Evolutionary conservation across 352 stramenopile species (phyloP).

Genomic region (Phytophthora idaei): DNA sequence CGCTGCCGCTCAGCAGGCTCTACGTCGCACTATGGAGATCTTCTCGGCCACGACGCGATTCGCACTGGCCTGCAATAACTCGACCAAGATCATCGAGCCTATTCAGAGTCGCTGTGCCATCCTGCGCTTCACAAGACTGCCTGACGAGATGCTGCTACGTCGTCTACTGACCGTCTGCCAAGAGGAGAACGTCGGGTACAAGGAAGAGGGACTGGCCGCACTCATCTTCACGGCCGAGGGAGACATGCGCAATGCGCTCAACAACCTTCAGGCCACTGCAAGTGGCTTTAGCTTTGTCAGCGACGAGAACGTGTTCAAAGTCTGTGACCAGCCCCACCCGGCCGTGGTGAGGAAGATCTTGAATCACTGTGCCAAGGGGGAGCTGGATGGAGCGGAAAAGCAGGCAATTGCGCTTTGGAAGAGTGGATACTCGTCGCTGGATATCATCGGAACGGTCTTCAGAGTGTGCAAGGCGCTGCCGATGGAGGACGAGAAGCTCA

Average conservation of each 20-base stretch:
- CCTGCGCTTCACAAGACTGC: conserved; percentile 95
- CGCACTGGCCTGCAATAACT: conserved; percentile 98
- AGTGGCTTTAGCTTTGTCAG: conserved; percentile 96
- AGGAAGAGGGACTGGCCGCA: conserved; percentile 94
- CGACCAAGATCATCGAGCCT: conserved; percentile 99
- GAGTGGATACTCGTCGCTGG: conserved; percentile 94
- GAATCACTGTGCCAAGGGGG: conserved; percentile 66
- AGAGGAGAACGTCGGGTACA: conserved; percentile 88
- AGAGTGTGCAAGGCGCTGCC: conserved; percentile 92
- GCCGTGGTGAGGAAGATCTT: conserved; percentile 75
- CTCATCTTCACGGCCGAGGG: conserved; percentile 99
- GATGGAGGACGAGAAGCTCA: conserved; percentile 82
- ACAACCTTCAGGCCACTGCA: conserved; percentile 98
- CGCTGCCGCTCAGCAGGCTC: conserved; percentile 95
- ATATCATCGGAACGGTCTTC: conserved; percentile 99
- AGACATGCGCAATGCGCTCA: conserved; percentile 99
- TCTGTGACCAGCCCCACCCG: conserved; percentile 97
- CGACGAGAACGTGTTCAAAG: conserved; percentile 95
- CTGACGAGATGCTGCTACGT: conserved; percentile 96
- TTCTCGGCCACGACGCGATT: conserved; percentile 98
- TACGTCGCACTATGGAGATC: conserved; percentile 99
- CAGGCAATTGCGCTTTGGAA: conserved; percentile 76
- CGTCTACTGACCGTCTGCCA: conserved; percentile 94
- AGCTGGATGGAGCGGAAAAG: conserved; percentile 88
- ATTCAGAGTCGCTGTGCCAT: conserved; percentile 99